These are phyloP conservation scores for Penicillium soppii DNA, from an alignment of 495 filamentous ascomycete genomes.

Conservation along the genomic window DNA sequence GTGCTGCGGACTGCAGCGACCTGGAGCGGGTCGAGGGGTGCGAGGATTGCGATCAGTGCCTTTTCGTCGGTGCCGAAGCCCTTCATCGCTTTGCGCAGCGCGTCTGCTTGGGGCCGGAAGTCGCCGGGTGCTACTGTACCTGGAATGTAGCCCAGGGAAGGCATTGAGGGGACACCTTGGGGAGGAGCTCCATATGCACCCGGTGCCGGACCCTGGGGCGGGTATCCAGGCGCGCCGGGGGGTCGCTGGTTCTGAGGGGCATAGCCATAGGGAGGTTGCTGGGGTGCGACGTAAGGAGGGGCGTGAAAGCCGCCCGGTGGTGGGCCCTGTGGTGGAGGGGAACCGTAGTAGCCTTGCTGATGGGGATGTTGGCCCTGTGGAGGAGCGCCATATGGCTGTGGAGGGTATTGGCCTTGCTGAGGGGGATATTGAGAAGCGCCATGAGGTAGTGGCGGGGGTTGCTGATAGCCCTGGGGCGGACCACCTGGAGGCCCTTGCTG, in stretches of 20 bases:
- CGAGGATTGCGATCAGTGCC: slow-evolving; percentile 64
- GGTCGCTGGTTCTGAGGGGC: slow-evolving; percentile 36
- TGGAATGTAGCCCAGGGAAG: slow-evolving; percentile 62
- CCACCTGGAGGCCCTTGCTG: slow-evolving; percentile 29
- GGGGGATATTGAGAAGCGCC: slow-evolving; percentile 20
- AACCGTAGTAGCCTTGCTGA: slow-evolving; percentile 25
- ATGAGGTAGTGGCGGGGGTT: slow-evolving; percentile 23
- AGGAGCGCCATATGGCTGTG: slow-evolving; percentile 24
- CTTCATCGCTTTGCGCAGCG: slow-evolving; percentile 80
- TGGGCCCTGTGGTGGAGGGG: slow-evolving; percentile 32
- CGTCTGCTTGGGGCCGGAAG: slow-evolving; percentile 62
- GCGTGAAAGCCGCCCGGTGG: slow-evolving; percentile 20
- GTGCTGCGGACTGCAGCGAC: slow-evolving; percentile 65
- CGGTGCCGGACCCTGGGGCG: slow-evolving; percentile 32
- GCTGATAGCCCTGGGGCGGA: slow-evolving; percentile 35
- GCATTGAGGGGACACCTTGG: slow-evolving; percentile 45
- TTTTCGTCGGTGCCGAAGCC: slow-evolving; percentile 88
- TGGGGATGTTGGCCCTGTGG: slow-evolving; percentile 16
- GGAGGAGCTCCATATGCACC: slow-evolving; percentile 30
- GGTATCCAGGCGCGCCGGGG: slow-evolving; percentile 41
- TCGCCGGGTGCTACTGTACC: slow-evolving; percentile 64
- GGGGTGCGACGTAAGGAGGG: slow-evolving; percentile 21
- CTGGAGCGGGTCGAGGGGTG: slow-evolving; percentile 68
- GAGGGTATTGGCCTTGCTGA: slow-evolving; percentile 17
- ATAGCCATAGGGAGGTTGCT: slow-evolving; percentile 25